phyloP scores from a whole-genome alignment of 1,139 yeast genomes.

The Nakaseomyces sp. region DNA sequence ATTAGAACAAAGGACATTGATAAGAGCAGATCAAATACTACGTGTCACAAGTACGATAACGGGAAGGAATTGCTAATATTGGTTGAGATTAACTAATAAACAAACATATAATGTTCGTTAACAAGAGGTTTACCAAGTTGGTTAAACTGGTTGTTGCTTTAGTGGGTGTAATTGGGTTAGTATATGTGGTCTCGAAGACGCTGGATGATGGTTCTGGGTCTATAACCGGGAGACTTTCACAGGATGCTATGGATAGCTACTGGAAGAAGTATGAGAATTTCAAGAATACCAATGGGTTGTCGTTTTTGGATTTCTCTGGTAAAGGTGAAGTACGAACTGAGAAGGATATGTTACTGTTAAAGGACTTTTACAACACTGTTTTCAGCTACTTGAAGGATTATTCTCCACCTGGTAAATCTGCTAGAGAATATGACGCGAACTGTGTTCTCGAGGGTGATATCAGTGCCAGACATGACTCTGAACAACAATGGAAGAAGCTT shows the following conservation, averaged over 20 bases:
- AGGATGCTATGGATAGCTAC: slow-evolving; percentile 5
- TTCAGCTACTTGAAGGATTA: slow-evolving; percentile 19
- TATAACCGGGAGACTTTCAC: neutral
- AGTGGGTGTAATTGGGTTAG: slow-evolving; percentile 11
- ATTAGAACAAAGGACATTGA: too few relatives aligned
- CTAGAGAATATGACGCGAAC: slow-evolving; percentile 15
- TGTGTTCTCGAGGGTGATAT: slow-evolving; percentile 24
- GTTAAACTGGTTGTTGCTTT: slow-evolving; percentile 14
- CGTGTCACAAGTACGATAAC: too few relatives aligned
- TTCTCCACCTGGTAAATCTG: slow-evolving; percentile 23
- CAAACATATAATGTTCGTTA: slow-evolving; percentile 8
- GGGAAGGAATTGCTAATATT: too few relatives aligned
- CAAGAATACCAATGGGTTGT: neutral
- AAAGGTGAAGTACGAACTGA: slow-evolving; percentile 6
- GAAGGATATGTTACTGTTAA: slow-evolving; percentile 9
- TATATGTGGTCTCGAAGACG: slow-evolving; percentile 11
- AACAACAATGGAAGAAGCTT: slow-evolving; percentile 19
- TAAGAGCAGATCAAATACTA: too few relatives aligned
- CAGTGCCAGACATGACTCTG: slow-evolving; percentile 22
- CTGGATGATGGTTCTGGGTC: slow-evolving; percentile 13
- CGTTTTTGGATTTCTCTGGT: neutral
- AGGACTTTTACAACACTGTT: slow-evolving; percentile 22
- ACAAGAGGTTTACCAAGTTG: slow-evolving; percentile 18
- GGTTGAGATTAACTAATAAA: neutral
- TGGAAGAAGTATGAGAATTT: slow-evolving; percentile 3